phyloP scores from a whole-genome alignment of 805 yeast species.

The Saccharomycopsis olivae region DNA sequence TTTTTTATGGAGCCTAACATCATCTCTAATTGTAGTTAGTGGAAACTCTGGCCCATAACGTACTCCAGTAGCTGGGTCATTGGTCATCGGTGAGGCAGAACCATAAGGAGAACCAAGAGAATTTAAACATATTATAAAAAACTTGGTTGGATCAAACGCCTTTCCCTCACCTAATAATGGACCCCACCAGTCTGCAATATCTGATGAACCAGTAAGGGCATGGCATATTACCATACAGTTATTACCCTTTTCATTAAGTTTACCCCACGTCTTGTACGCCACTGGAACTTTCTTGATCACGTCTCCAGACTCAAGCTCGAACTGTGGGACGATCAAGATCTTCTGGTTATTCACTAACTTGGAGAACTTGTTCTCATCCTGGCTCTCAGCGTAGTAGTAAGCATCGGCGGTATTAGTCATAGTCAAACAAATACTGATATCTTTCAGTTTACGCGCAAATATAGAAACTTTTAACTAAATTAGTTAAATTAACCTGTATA shows the following conservation, averaged over 20 bases:
- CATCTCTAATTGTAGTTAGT: conserved; percentile 87
- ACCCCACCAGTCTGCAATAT: conserved; percentile 99
- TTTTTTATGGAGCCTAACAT: conserved; percentile 65
- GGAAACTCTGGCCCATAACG: conserved; percentile 95
- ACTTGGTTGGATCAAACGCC: conserved; percentile 86
- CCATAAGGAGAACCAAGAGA: conserved; percentile 97
- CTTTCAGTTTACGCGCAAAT: too few relatives aligned
- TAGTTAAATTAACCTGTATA: too few relatives aligned
- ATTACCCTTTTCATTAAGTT: conserved; percentile 52
- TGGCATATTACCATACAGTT: conserved; percentile 90
- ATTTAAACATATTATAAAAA: conserved; percentile 78
- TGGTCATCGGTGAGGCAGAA: conserved; percentile 80
- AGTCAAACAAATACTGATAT: too few relatives aligned
- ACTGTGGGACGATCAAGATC: conserved; percentile 66
- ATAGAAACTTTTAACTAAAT: too few relatives aligned
- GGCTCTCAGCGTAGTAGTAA: conserved; percentile 27
- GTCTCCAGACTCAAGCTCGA: conserved; percentile 76
- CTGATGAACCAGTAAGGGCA: conserved; percentile 92
- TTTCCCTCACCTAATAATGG: conserved; percentile 77
- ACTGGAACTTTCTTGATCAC: conserved; percentile 65
- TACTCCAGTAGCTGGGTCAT: conserved; percentile 64
- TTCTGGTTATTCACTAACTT: conserved; percentile 66
- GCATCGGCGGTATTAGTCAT: too few relatives aligned
- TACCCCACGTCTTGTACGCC: conserved; percentile 96
- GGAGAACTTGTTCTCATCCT: conserved; percentile 57